Base-by-base conservation (phyloP, 164 flowering plant genomes). In the Stephania japonica region DNA sequence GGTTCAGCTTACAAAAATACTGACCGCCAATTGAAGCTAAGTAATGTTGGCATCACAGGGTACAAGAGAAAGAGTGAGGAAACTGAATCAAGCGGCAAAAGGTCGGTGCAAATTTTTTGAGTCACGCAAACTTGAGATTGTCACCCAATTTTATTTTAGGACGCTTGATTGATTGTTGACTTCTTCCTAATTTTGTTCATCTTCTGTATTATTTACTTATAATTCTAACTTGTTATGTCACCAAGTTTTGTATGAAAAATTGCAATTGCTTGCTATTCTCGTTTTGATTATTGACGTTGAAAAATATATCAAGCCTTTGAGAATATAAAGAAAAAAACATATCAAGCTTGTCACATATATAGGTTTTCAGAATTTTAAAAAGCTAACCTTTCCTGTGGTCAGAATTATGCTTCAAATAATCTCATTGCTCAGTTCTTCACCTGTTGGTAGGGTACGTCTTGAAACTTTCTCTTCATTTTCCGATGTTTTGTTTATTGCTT, bases 91-190 rank as follows among this genome's bases (percentile, higher is more conserved):
- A 92, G 90, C 83, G 92, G 86, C 19, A 90, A 86, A 86, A 83
- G 95, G 93, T 4, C 97, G 92, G 50, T 87, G 91, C 87, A 92
- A 87, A 78, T 92, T 94, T 78, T 91, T 94, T 72, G 91, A 89
- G 75, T 70, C 93, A 32, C 97, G 98, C 73, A 94, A 88, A 73
- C 95, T 94, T 67, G 94, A 94, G 86, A 89, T 80, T 75, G 71
- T 86, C 41, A 69, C 80, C 72, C 78, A 81, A 62, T 92, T 92
- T 80, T 75, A 14, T 2, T 4, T 32, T n/a, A n/a, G 68, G 7
- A 1, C 5, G 27, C 25, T 38, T 26, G 49, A 21, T 26, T 61
- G 61, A 32, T 1, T 43, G 4, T 47, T 47, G 53, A 16, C 4
- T 47, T 9, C 53, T 47, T 4, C 53, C 53, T 68, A 7, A 42